A percentile compares a stretch with the other conserved stretches of the same genome.
These are phyloP conservation scores for Ophiobolus disseminans DNA, from an alignment of 2,329 filamentous ascomycete species.

Conservation along the genomic window DNA sequence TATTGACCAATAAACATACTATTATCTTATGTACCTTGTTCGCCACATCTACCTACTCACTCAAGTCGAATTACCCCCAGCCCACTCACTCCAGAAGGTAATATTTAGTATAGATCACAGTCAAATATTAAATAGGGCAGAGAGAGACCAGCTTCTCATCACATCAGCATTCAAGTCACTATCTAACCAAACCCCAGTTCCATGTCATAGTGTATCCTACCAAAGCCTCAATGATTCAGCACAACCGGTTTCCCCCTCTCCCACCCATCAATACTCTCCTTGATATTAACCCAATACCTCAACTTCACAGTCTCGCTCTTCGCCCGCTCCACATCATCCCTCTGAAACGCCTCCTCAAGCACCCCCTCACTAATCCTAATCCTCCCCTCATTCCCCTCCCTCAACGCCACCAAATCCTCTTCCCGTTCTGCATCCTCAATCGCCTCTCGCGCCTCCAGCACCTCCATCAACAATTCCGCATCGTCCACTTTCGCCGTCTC, in stretches of 20 bases:
- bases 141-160: no score
- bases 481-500: slow-evolving; percentile 75
- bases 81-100: no score
- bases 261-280: slow-evolving; percentile 81
- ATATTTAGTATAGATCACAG: no score
- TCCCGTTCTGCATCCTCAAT: slow-evolving; percentile 67
- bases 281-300: slow-evolving; percentile 90
- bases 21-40: no score
- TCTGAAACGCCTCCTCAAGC: slow-evolving; percentile 70
- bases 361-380: slow-evolving; percentile 68
- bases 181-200: no score
- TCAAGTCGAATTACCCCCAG: no score
- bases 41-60: no score
- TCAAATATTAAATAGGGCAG: no score
- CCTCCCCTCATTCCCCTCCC: slow-evolving; percentile 70
- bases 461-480: slow-evolving; percentile 75
- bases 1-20: no score
- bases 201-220: no score
- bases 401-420: slow-evolving; percentile 66
- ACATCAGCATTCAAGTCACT: no score
- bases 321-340: slow-evolving; percentile 71
- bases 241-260: slow-evolving; percentile 74
- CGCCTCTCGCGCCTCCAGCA: slow-evolving; percentile 74
- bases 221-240: slow-evolving; percentile 63
- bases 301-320: slow-evolving; percentile 76